Evolutionary conservation across 192 early-diverging fungal species (phyloP).

Genomic region (Spizellomyces sp.): DNA sequence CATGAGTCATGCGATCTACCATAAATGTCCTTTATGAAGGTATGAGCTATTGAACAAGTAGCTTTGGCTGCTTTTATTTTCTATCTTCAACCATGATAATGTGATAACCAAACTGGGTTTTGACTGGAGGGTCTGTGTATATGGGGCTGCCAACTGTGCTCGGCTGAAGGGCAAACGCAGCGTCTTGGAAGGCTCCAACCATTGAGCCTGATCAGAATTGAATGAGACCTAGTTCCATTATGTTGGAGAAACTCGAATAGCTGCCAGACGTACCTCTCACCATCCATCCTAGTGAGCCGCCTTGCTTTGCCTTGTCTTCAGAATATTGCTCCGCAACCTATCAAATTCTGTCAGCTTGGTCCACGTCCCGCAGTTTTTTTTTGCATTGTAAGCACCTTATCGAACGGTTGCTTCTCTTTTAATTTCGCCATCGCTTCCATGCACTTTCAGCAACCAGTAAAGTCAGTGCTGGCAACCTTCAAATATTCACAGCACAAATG

Average conservation of each 20-base stretch:
- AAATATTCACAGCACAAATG: no score
- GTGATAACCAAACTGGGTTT: slow-evolving; percentile 31
- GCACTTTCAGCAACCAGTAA: background rate
- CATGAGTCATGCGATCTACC: no score
- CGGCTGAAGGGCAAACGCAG: slow-evolving; percentile 26
- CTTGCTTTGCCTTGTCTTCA: slow-evolving; percentile 39
- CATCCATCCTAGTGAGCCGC: slow-evolving; percentile 43
- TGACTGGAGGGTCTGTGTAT: slow-evolving; percentile 30
- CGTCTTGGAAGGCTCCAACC: slow-evolving; percentile 31
- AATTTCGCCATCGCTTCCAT: slow-evolving; percentile 38
- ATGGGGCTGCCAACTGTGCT: slow-evolving; percentile 18
- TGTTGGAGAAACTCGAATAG: no score
- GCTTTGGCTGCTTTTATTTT: slow-evolving; percentile 11
- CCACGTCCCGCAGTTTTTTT: background rate
- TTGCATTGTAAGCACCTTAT: slow-evolving; percentile 11
- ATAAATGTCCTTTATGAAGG: no score
- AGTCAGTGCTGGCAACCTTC: no score
- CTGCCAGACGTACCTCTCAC: slow-evolving; percentile 3
- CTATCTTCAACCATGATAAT: slow-evolving; percentile 37
- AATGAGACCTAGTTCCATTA: background rate
- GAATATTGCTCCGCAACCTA: slow-evolving; percentile 35
- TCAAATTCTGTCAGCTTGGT: background rate
- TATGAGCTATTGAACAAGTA: no score
- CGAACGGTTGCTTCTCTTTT: slow-evolving; percentile 26
- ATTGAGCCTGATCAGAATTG: background rate